A percentile compares a stretch with the other conserved stretches of the same genome.
These are phyloP conservation scores for Leccinum broughii DNA, from an alignment of 768 basidiomycete genomes.

Conservation along the genomic window DNA sequence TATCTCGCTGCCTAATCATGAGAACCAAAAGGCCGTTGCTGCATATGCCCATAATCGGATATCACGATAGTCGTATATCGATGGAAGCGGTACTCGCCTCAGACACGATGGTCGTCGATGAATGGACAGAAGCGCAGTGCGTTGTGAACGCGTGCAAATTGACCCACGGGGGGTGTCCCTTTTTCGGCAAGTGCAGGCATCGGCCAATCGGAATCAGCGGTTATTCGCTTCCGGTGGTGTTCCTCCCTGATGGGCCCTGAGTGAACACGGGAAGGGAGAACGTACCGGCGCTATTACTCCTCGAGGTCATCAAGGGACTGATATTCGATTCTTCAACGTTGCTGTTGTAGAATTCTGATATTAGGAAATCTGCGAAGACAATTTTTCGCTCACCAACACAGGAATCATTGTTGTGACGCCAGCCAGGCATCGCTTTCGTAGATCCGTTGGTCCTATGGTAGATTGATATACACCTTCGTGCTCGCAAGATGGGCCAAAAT, in stretches of 20 bases:
- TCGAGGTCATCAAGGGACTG: slow-evolving; percentile 11
- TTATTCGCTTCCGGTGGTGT: slow-evolving; percentile 4
- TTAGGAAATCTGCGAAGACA: not conserved
- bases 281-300: not conserved
- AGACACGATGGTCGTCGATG: slow-evolving; percentile 23
- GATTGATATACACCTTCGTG: not conserved
- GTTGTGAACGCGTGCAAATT: slow-evolving; percentile 6
- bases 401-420: not conserved
- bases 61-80: slow-evolving; percentile 5
- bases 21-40: not conserved
- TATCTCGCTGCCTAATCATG: slow-evolving; percentile 5
- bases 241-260: not conserved
- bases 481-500: not conserved
- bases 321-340: not conserved
- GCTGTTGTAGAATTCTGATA: not conserved
- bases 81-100: not conserved
- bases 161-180: not conserved
- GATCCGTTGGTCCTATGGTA: not conserved
- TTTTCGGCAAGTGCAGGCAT: not conserved
- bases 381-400: not conserved
- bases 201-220: not conserved
- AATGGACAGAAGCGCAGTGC: slow-evolving; percentile 5
- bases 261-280: slow-evolving; percentile 1
- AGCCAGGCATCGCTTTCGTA: not conserved
- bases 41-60: slow-evolving; percentile 2